phyloP scores from a whole-genome alignment of 768 basidiomycete genomes.

The Pleurotus salmoneostramineus region DNA sequence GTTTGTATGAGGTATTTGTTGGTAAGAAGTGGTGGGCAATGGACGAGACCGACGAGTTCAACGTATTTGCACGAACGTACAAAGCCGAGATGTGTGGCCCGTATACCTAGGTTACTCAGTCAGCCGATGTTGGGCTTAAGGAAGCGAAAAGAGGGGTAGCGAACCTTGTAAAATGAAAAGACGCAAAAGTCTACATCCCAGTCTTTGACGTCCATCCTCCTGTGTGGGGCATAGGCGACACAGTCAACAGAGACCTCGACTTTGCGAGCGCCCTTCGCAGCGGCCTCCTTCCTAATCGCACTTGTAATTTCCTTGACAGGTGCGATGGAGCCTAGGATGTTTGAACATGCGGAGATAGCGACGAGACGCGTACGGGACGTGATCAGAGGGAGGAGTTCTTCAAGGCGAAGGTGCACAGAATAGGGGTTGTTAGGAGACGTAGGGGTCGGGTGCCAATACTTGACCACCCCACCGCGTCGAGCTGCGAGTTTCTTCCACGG shows the following conservation, averaged over 20 bases:
- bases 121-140: background rate
- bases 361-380: constrained; percentile 64
- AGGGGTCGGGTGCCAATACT: constrained; percentile 53
- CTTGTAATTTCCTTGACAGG: constrained; percentile 55
- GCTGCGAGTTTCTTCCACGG: constrained; percentile 75
- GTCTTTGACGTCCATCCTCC: constrained; percentile 63
- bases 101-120: constrained; percentile 49
- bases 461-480: constrained; percentile 48
- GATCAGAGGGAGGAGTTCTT: constrained; percentile 60
- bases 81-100: constrained; percentile 69
- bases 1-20: constrained; percentile 49
- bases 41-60: constrained; percentile 49
- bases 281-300: constrained; percentile 47
- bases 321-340: constrained; percentile 65
- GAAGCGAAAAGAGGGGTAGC: background rate
- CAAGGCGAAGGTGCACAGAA: constrained; percentile 49
- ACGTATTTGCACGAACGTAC: constrained; percentile 48
- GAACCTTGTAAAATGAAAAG: constrained; percentile 75
- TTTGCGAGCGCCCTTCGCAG: constrained; percentile 48
- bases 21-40: constrained; percentile 71
- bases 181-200: constrained; percentile 78
- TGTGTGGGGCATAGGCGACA: constrained; percentile 76
- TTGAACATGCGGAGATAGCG: constrained; percentile 73
- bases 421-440: constrained; percentile 59
- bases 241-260: constrained; percentile 72